Evolutionary conservation across 495 filamentous ascomycete genomes (phyloP).

Genomic region (Penicillium samsonianum): DNA sequence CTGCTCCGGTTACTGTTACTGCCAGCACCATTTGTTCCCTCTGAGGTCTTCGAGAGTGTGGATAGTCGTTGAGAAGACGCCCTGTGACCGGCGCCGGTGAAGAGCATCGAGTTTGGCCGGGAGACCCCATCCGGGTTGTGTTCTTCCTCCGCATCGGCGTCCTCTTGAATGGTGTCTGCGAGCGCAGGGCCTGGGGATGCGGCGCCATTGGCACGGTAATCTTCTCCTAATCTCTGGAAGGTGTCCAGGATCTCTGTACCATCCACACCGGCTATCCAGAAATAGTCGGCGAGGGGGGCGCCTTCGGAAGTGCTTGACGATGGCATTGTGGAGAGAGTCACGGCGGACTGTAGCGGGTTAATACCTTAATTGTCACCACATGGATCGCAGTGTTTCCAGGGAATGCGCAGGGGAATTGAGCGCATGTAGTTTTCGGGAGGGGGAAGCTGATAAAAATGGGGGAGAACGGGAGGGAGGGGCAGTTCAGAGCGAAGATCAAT

Average conservation of each 20-base stretch:
- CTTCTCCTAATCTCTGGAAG: conserved; percentile 51
- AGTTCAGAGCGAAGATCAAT: conserved; percentile 33
- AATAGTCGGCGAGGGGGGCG: conserved; percentile 93
- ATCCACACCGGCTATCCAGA: conserved; percentile 96
- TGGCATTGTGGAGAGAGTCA: conserved; percentile 28
- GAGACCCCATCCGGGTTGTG: conserved; percentile 40
- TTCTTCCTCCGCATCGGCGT: conserved; percentile 63
- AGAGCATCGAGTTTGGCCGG: conserved; percentile 55
- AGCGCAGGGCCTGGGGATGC: conserved; percentile 55
- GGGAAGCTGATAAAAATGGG: conserved; percentile 15
- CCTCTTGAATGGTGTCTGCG: conserved; percentile 81
- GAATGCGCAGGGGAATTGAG: conserved; percentile 2
- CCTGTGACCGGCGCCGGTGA: conserved; percentile 52
- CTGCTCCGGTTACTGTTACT: conserved; percentile 95
- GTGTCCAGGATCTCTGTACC: conserved; percentile 56
- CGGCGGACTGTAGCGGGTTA: conserved; percentile 13
- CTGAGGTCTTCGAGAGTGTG: conserved; percentile 61
- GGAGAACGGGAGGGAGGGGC: conserved; percentile 22
- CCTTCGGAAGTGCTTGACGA: conserved; percentile 42
- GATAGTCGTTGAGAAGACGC: conserved; percentile 69
- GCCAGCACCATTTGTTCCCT: conserved; percentile 57
- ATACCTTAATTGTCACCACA: conserved; percentile 35
- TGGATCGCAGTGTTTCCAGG: conserved; percentile 23
- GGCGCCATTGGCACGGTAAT: conserved; percentile 49
- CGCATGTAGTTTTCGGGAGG: conserved; percentile 4